Evolutionary conservation across 352 stramenopile species (phyloP).

Genomic region (Globisporangium echinulatum): DNA sequence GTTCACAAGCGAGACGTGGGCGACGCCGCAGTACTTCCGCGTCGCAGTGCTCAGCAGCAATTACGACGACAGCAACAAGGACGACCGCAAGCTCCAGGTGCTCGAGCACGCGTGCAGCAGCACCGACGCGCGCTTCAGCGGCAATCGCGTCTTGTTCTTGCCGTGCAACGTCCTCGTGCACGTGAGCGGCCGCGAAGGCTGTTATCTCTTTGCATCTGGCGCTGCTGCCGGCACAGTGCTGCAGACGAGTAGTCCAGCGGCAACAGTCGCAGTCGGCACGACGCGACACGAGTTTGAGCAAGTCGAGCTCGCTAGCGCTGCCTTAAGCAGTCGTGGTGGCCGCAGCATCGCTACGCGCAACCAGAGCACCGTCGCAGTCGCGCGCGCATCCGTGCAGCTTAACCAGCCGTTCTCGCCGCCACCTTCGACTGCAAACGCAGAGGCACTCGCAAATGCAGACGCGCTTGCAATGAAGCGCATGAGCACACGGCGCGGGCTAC

Average conservation of each 20-base stretch:
- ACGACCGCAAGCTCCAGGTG: conserved; percentile 21
- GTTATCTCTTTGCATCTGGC: conserved; percentile 30
- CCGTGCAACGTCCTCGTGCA: conserved; percentile 31
- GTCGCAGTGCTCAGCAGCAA: conserved; percentile 28
- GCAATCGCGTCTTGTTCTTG: conserved; percentile 29
- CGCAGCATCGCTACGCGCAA: not conserved
- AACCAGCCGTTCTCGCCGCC: conserved; percentile 1
- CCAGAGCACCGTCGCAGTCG: not conserved
- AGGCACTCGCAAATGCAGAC: conserved; percentile 19
- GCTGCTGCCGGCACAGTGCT: not conserved
- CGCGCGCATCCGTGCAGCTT: not conserved
- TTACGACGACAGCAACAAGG: conserved; percentile 17
- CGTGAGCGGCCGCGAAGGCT: conserved; percentile 39
- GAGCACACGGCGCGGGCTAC: conserved; percentile 11
- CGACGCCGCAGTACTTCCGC: conserved; percentile 38
- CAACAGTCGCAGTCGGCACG: conserved; percentile 4
- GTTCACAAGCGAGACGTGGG: conserved; percentile 44
- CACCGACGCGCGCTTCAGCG: conserved; percentile 40
- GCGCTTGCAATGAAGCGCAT: conserved; percentile 1
- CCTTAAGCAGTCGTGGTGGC: conserved; percentile 22
- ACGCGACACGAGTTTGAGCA: conserved; percentile 34
- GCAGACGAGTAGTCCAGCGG: not conserved
- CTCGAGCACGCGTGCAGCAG: conserved; percentile 49
- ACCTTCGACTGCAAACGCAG: not conserved
- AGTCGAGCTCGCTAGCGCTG: conserved; percentile 22